Evolutionary conservation across 306 rosid genomes (phyloP).

Genomic region (Alnus rubra): DNA sequence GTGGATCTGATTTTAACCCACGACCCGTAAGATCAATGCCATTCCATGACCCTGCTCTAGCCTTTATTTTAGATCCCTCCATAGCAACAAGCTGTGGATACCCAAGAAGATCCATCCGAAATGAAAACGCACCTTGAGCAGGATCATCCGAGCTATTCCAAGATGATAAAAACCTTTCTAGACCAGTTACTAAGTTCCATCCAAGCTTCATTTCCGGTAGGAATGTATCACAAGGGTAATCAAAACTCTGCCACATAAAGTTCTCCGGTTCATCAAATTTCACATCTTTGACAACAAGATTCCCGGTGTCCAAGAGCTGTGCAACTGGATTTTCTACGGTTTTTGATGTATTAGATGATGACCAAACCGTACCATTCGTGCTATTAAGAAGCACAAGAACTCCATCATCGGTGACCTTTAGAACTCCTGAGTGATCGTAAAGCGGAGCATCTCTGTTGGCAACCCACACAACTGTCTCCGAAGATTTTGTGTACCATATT

Average conservation of each 20-base stretch:
- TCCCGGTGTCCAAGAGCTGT: conserved; percentile 35
- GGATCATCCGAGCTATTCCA: conserved; percentile 50
- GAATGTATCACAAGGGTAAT: conserved; percentile 54
- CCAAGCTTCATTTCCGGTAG: conserved; percentile 55
- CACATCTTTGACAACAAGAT: conserved; percentile 38
- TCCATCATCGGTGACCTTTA: conserved; percentile 24
- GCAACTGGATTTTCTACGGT: conserved; percentile 19
- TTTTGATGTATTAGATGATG: conserved; percentile 1
- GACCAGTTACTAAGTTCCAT: conserved; percentile 31
- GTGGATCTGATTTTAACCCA: background rate
- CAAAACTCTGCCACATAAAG: conserved; percentile 53
- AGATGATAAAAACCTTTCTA: conserved; percentile 24
- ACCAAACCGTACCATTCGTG: conserved; percentile 14
- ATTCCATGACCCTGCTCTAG: conserved; percentile 23
- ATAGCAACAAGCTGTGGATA: background rate
- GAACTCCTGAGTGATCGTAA: conserved; percentile 32
- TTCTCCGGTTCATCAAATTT: too few species aligned
- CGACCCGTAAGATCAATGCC: conserved; percentile 17
- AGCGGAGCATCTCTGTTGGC: conserved; percentile 47
- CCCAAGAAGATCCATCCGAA: conserved; percentile 1
- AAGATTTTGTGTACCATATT: conserved; percentile 52
- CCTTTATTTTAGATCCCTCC: background rate
- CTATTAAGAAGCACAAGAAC: conserved; percentile 39
- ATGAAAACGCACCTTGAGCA: conserved; percentile 31
- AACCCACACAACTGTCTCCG: conserved; percentile 51